Evolutionary conservation across 495 filamentous ascomycete species (phyloP), one percentile per base, ranked within the genome.

Genomic region (Elaphomyces granulatus): DNA sequence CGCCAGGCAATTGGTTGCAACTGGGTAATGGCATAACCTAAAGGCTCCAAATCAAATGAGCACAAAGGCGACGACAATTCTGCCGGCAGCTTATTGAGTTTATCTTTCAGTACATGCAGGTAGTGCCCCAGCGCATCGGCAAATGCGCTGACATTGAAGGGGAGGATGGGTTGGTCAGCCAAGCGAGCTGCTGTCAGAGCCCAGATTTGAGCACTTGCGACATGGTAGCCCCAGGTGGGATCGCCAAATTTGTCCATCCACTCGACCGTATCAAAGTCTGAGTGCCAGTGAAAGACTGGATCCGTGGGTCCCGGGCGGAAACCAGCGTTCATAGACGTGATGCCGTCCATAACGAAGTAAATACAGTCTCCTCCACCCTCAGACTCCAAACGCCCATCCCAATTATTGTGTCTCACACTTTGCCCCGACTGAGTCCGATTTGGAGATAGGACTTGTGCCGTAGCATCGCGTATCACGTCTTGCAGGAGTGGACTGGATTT

Each of bases 191-290:
- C 66, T 20, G 63, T 51, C 37, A 71, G 34, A 15, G 63, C 70
- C 59, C 68, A 74, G 30, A 81, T 54, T 48, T 74, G 72, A 1
- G 77, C 68, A 41, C 70, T 65, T 0, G 80, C 60, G 21, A 66
- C 56, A 45, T 85, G 80, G 48, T 80, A 75, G 1, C 63, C 50
- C 61, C 69, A 85, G 4, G 58, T 62, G 0, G 66, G 63, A 47
- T 85, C 80, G 12, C 76, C 76, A 44, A 67, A 82, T 15, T 60
- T 69, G 21, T 78, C 67, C 80, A 85, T 85, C 80, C 80, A 85
- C 40, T 71, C 62, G 45, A 80, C 80, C 47, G 68, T 75, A 50
- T 85, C 80, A 51, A 81, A 85, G 54, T 84, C 83, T 42, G 76
- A 81, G 53, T 85, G 80, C 45, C 83, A 85, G 49, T 82, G 80